Percentiles rank a stretch among this genome's conserved stretches.
Conservation (phyloP, 169 alveolate genomes). For the Toxoplasma gondii region DNA sequence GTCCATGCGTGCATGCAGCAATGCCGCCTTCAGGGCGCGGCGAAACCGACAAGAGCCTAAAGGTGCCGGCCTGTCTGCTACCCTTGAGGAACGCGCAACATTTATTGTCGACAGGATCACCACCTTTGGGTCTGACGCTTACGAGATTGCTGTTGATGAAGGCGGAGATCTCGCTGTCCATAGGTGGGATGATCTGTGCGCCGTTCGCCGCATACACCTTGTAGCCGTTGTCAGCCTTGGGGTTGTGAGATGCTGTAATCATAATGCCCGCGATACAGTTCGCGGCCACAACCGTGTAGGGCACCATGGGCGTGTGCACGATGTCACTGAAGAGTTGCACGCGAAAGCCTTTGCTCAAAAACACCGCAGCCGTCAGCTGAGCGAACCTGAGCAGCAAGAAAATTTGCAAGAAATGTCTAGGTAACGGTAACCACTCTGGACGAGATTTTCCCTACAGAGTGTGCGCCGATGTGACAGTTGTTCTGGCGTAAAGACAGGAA, state of each 20-base stretch:
- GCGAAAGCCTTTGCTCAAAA: slow-evolving; percentile 77
- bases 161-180: slow-evolving; percentile 74
- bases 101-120: too few relatives aligned
- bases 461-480: background rate
- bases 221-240: slow-evolving; percentile 84
- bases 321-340: slow-evolving; percentile 75
- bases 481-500: too few relatives aligned
- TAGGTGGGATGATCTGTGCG: slow-evolving; percentile 82
- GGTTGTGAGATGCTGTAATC: slow-evolving; percentile 89
- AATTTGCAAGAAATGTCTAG: background rate
- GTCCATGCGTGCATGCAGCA: too few relatives aligned
- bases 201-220: slow-evolving; percentile 86
- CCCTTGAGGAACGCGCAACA: too few relatives aligned
- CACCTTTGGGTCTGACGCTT: too few relatives aligned
- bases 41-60: too few relatives aligned
- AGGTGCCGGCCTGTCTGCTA: too few relatives aligned
- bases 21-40: too few relatives aligned
- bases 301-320: slow-evolving; percentile 83
- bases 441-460: background rate
- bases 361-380: slow-evolving; percentile 85
- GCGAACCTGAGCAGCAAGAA: slow-evolving; percentile 69
- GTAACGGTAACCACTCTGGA: background rate
- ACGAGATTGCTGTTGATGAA: slow-evolving; percentile 76
- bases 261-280: slow-evolving; percentile 81
- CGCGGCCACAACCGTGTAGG: slow-evolving; percentile 76